A percentile compares a stretch with the other conserved stretches of the same genome.
Conservation (phyloP, 805 yeast genomes). For the Starmerella bacillaris region DNA sequence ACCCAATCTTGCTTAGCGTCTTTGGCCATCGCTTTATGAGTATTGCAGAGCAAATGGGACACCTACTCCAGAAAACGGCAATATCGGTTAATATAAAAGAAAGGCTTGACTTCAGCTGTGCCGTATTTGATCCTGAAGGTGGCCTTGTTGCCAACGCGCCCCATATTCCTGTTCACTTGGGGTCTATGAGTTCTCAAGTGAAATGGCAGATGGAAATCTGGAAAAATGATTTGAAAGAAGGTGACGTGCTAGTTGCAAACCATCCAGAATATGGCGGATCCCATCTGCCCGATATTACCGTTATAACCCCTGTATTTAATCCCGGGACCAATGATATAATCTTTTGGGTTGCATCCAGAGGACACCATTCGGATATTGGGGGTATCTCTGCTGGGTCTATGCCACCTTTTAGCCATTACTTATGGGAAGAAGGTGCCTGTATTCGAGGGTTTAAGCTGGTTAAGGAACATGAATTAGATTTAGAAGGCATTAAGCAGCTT, state of each 20-base stretch:
- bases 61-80: conserved; percentile 57
- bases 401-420: conserved; percentile 77
- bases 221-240: conserved; percentile 45
- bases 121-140: conserved; percentile 60
- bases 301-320: conserved; percentile 75
- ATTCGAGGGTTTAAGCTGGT: conserved; percentile 65
- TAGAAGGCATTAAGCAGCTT: conserved; percentile 42
- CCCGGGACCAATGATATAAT: conserved; percentile 31
- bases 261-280: conserved; percentile 79
- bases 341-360: conserved; percentile 84
- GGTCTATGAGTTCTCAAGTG: conserved; percentile 72
- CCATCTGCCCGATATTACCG: conserved; percentile 79
- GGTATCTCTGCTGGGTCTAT: conserved; percentile 82
- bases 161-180: conserved; percentile 71
- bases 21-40: conserved; percentile 78
- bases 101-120: conserved; percentile 69
- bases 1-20: conserved; percentile 57
- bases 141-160: conserved; percentile 77
- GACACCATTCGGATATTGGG: conserved; percentile 94
- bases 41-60: conserved; percentile 82
- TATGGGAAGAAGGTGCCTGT: conserved; percentile 84
- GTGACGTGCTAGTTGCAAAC: conserved; percentile 62
- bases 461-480: conserved; percentile 53
- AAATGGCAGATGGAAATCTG: conserved; percentile 46
- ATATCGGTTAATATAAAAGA: conserved; percentile 74